Evolutionary conservation across 139 green algal species (phyloP).

Genomic region (Coelastrella sp.): DNA sequence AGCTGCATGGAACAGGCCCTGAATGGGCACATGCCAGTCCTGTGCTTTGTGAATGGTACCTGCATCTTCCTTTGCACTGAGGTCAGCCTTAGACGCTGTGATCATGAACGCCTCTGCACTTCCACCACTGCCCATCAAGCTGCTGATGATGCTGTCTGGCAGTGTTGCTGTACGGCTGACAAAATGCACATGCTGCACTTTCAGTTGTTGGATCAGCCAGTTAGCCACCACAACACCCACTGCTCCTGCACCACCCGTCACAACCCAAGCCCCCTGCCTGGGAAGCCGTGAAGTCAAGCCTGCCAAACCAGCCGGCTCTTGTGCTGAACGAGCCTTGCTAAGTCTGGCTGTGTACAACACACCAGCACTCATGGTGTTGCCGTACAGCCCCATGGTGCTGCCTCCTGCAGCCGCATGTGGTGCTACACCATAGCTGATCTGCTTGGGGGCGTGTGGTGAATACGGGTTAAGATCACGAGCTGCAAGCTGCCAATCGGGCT

Average conservation of each 20-base stretch:
- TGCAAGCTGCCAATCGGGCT: constrained; percentile 8
- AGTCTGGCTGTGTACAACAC: neutral
- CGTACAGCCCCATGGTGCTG: constrained; percentile 8
- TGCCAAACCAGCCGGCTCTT: neutral
- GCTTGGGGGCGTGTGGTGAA: neutral
- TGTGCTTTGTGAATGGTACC: neutral
- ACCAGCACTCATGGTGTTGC: neutral
- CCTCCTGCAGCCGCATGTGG: neutral
- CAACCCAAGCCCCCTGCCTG: constrained; percentile 54
- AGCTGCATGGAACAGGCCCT: constrained; percentile 60
- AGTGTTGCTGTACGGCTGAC: constrained; percentile 52
- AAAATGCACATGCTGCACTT: constrained; percentile 58
- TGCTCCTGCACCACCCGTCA: constrained; percentile 62
- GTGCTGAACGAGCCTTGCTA: neutral
- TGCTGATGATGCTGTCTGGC: neutral
- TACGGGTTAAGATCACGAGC: neutral
- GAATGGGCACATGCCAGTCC: constrained; percentile 33
- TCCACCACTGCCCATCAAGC: constrained; percentile 3
- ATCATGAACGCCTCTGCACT: constrained; percentile 10
- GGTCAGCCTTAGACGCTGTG: constrained; percentile 55
- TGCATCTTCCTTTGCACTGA: constrained; percentile 41
- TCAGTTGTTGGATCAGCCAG: constrained; percentile 51
- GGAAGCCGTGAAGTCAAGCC: neutral
- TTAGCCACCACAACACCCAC: constrained; percentile 49
- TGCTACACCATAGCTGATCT: neutral